These are phyloP conservation scores for Tetraselmis chui DNA, from an alignment of 139 green algal genomes.

Conservation along the genomic window DNA sequence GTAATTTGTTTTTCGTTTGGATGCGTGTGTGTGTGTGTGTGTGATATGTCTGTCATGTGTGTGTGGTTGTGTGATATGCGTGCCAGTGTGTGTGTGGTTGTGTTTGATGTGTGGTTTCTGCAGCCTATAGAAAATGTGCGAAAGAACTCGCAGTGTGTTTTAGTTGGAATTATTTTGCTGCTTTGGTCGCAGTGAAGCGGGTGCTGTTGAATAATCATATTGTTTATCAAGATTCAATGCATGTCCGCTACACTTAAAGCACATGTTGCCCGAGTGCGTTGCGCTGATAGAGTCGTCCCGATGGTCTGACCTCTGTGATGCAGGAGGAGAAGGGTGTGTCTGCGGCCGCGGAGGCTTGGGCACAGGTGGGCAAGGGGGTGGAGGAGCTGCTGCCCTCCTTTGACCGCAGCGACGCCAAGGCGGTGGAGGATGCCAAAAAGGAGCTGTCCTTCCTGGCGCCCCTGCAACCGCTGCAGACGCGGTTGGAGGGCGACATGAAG, in stretches of 20 bases:
- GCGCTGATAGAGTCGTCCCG: not conserved
- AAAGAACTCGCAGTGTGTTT: too few relatives aligned
- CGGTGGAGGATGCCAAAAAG: not conserved
- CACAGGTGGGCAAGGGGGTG: not conserved
- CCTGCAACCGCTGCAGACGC: not conserved
- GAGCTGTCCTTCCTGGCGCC: not conserved
- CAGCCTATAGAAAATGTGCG: too few relatives aligned
- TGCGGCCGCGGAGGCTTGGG: slow-evolving; percentile 17
- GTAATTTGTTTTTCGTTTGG: too few relatives aligned
- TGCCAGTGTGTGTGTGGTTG: too few relatives aligned
- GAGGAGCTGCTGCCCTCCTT: slow-evolving; percentile 19
- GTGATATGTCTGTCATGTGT: too few relatives aligned
- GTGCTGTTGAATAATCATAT: too few relatives aligned
- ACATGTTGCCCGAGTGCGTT: not conserved
- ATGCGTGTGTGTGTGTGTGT: too few relatives aligned
- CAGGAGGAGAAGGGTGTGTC: slow-evolving; percentile 3
- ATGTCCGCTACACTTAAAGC: not conserved
- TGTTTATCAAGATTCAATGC: too few relatives aligned
- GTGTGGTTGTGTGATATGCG: too few relatives aligned
- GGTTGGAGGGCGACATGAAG: not conserved
- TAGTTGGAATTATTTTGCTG: too few relatives aligned
- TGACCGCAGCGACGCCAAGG: slow-evolving; percentile 4
- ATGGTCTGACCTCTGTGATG: not conserved
- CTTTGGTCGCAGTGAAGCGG: too few relatives aligned
- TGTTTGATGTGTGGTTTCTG: too few relatives aligned